phyloP scores from a whole-genome alignment of 2,329 filamentous ascomycete genomes.

The Tetracladium maxilliforme region DNA sequence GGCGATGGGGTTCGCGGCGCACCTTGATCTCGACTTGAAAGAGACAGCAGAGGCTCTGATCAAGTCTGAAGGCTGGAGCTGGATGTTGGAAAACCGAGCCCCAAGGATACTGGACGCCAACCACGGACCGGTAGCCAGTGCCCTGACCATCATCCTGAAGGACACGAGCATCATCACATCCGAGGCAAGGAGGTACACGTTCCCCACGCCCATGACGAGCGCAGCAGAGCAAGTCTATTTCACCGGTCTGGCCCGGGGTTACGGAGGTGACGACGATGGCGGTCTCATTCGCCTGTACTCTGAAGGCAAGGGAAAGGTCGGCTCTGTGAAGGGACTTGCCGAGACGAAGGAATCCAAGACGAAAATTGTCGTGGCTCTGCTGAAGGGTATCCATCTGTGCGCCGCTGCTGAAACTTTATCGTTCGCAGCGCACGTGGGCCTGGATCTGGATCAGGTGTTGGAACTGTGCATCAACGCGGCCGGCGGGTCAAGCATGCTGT shows the following conservation, averaged over 20 bases:
- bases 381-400: slow-evolving; percentile 42
- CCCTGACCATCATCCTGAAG: slow-evolving; percentile 1
- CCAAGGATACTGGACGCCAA: no score
- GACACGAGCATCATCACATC: slow-evolving; percentile 16
- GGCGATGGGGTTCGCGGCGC: slow-evolving; percentile 41
- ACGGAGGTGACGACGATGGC: slow-evolving; percentile 11
- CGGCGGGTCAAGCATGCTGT: slow-evolving; percentile 22
- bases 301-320: slow-evolving; percentile 11
- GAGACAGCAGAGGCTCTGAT: slow-evolving; percentile 16
- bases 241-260: slow-evolving; percentile 15
- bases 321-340: slow-evolving; percentile 15
- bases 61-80: neutral
- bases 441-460: slow-evolving; percentile 31
- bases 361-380: slow-evolving; percentile 43
- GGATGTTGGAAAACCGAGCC: no score
- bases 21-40: slow-evolving; percentile 33
- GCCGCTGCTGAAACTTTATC: slow-evolving; percentile 39
- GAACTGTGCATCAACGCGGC: slow-evolving; percentile 27
- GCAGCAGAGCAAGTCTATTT: slow-evolving; percentile 5
- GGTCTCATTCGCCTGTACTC: no score
- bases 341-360: slow-evolving; percentile 30
- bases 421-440: slow-evolving; percentile 33
- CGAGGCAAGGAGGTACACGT: slow-evolving; percentile 10
- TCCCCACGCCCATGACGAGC: slow-evolving; percentile 1
- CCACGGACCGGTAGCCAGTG: no score